Percentiles rank a stretch among this genome's conserved stretches.
These are phyloP conservation scores for Hypoxylon fragiforme DNA, from an alignment of 495 filamentous ascomycete species.

Conservation along the genomic window DNA sequence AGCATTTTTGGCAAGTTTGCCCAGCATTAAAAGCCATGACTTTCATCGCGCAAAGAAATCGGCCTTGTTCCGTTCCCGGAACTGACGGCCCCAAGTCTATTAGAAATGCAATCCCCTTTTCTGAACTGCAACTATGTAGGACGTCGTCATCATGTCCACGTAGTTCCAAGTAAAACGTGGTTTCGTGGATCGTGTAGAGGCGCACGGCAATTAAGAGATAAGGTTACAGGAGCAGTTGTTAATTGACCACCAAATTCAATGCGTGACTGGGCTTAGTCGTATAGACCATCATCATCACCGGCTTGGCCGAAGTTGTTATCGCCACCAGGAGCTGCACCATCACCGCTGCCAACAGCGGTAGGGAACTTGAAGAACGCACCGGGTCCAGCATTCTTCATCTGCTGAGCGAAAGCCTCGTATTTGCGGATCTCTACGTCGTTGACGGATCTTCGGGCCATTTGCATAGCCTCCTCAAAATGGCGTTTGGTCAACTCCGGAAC, in stretches of 20 bases:
- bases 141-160: constrained; percentile 1
- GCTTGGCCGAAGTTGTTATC: constrained; percentile 68
- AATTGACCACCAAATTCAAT: background rate
- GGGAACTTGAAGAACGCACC: constrained; percentile 98
- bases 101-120: constrained; percentile 21
- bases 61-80: constrained; percentile 1
- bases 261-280: constrained; percentile 49
- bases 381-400: constrained; percentile 95
- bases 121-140: constrained; percentile 7
- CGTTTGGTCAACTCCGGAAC: constrained; percentile 95
- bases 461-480: constrained; percentile 99
- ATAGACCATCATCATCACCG: constrained; percentile 87
- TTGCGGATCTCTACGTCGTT: constrained; percentile 95
- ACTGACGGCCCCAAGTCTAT: constrained; percentile 13
- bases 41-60: constrained; percentile 21
- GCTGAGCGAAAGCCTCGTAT: constrained; percentile 98
- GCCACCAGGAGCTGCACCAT: constrained; percentile 55
- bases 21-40: constrained; percentile 9
- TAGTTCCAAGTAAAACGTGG: background rate
- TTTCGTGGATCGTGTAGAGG: constrained; percentile 19
- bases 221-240: constrained; percentile 29
- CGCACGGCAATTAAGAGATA: constrained; percentile 18
- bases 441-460: constrained; percentile 86
- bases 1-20: constrained; percentile 3
- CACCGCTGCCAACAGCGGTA: constrained; percentile 50